phyloP scores from a whole-genome alignment of 176 grass and related monocot species.

The Poa annua region DNA sequence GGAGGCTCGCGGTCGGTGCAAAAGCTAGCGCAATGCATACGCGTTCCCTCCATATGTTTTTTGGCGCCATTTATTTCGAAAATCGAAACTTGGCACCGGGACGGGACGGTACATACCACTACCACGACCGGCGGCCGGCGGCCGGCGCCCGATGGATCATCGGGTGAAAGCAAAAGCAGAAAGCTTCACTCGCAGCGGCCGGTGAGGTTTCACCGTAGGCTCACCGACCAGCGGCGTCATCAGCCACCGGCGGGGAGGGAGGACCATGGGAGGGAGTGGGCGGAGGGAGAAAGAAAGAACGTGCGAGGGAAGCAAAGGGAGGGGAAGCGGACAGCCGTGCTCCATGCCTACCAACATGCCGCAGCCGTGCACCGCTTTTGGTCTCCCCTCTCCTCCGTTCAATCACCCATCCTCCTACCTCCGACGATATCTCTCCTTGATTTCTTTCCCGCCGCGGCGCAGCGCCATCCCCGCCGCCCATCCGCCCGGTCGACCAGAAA shows the following conservation, averaged over 20 bases:
- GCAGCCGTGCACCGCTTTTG: constrained; percentile 10
- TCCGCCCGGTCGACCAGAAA: not conserved
- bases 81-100: not conserved
- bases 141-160: too few relatives aligned
- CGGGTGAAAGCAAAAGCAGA: not conserved
- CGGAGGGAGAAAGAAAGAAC: constrained; percentile 15
- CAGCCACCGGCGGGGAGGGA: not conserved
- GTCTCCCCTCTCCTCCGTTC: not conserved
- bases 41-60: constrained; percentile 24
- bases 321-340: constrained; percentile 13
- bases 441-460: not conserved
- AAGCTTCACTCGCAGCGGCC: not conserved
- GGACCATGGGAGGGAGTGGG: not conserved
- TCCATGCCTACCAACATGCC: not conserved
- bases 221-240: constrained; percentile 40
- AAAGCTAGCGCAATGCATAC: not conserved
- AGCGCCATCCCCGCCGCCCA: not conserved
- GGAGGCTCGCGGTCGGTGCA: not conserved
- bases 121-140: too few relatives aligned
- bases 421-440: too few relatives aligned
- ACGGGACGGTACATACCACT: not conserved
- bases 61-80: constrained; percentile 30
- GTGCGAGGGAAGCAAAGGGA: constrained; percentile 58
- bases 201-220: not conserved
- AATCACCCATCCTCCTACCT: not conserved